Percentiles rank a stretch among this genome's conserved stretches.
Conservation (phyloP, 2,329 filamentous ascomycete genomes). For the Byssochlamys sp. region DNA sequence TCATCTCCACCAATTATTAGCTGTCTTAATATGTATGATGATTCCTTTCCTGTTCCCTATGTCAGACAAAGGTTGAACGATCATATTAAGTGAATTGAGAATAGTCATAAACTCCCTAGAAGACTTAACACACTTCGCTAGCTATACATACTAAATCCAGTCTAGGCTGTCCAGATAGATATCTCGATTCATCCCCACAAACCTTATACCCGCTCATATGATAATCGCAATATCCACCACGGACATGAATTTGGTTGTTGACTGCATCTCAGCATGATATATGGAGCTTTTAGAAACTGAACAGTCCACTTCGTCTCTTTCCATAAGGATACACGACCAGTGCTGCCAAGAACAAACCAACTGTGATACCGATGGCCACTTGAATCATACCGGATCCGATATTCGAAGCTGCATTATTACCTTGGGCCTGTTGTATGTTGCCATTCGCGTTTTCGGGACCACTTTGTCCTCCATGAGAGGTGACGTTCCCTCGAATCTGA, state of each 20-base stretch:
- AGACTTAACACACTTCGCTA: too few species aligned
- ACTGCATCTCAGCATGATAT: neutral
- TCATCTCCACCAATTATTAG: too few species aligned
- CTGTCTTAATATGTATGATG: too few species aligned
- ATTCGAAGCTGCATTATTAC: slow-evolving; percentile 7
- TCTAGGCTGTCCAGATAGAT: too few species aligned
- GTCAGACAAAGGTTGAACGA: too few species aligned
- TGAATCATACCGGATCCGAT: slow-evolving; percentile 37
- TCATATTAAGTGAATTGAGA: too few species aligned
- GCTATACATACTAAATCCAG: too few species aligned
- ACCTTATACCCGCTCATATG: neutral
- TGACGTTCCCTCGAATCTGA: slow-evolving; percentile 35
- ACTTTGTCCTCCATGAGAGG: slow-evolving; percentile 3
- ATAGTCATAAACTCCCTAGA: too few species aligned
- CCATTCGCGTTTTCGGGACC: neutral
- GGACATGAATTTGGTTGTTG: too few species aligned
- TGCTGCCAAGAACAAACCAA: slow-evolving; percentile 43
- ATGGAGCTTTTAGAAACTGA: slow-evolving; percentile 23
- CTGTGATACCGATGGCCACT: slow-evolving; percentile 45
- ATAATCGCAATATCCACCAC: neutral
- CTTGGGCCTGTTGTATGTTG: neutral
- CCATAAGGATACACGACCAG: slow-evolving; percentile 43
- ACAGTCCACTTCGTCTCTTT: slow-evolving; percentile 42
- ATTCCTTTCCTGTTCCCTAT: too few species aligned
- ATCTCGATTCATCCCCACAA: too few species aligned